Percentiles rank a stretch among this genome's conserved stretches.
Conservation (phyloP, 345 rosid species). For the Garcia nutans region DNA sequence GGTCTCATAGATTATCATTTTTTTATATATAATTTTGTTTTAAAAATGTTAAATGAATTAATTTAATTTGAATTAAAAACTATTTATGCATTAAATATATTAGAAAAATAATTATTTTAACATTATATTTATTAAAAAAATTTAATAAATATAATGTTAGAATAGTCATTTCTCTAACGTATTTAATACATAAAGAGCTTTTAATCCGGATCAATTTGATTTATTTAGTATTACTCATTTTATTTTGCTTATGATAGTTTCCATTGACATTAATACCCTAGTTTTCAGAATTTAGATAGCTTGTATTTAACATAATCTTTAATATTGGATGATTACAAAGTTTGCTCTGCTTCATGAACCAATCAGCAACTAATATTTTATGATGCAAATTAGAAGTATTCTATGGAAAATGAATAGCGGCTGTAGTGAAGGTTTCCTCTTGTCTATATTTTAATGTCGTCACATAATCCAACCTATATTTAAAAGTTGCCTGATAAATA, state of each 20-base stretch:
- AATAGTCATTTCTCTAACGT: no score
- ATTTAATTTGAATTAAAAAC: no score
- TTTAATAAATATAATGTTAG: no score
- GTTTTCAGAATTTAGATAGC: slow-evolving; percentile 4
- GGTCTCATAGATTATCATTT: background rate
- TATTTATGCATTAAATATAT: no score
- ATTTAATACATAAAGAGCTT: no score
- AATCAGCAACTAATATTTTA: background rate
- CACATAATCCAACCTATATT: slow-evolving; percentile 15
- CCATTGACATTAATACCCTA: slow-evolving; percentile 13
- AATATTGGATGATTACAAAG: background rate
- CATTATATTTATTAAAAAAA: no score
- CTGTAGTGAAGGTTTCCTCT: slow-evolving; percentile 1
- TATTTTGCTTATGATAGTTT: slow-evolving; percentile 17
- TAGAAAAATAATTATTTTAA: no score
- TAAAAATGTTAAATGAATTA: no score
- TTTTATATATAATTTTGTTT: background rate
- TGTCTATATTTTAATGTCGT: slow-evolving; percentile 4
- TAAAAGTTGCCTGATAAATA: slow-evolving; percentile 45
- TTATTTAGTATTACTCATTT: no score
- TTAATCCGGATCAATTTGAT: no score
- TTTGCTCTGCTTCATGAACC: background rate
- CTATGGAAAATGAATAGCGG: background rate
- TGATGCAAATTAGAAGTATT: background rate
- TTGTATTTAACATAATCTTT: slow-evolving; percentile 15